A percentile compares a stretch with the other conserved stretches of the same genome.
Evolutionary conservation across 164 flowering plant genomes (phyloP).

Genomic region (Paratinospora sagittata): DNA sequence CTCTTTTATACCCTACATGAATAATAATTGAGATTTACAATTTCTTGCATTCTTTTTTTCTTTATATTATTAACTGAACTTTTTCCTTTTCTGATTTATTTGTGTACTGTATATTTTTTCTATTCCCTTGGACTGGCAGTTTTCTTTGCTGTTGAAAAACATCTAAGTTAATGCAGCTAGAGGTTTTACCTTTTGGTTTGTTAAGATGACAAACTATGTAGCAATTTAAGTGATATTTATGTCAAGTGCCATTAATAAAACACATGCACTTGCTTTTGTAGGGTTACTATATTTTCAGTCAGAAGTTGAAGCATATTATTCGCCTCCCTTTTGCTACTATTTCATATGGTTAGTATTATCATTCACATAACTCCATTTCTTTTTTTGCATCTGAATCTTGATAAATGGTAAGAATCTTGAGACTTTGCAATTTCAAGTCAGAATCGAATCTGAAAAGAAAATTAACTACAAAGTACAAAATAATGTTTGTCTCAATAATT

Average conservation of each 20-base stretch:
- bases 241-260: constrained; percentile 4
- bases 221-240: neutral
- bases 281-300: constrained; percentile 97
- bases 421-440: neutral
- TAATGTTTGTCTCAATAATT: neutral
- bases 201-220: neutral
- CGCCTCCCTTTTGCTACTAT: constrained; percentile 82
- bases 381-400: neutral
- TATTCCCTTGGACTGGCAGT: neutral
- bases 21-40: neutral
- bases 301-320: constrained; percentile 87
- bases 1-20: neutral
- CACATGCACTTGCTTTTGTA: constrained; percentile 28
- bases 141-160: neutral
- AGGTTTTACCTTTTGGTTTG: neutral
- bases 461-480: neutral
- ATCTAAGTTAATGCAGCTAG: no score
- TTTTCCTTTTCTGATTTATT: neutral
- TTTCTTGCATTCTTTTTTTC: no score
- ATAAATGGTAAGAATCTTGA: neutral
- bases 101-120: neutral
- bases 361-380: constrained; percentile 6
- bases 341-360: constrained; percentile 63
- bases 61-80: no score
- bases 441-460: neutral